phyloP scores from a whole-genome alignment of 2,329 filamentous ascomycete species.

The Aspergillus felis region DNA sequence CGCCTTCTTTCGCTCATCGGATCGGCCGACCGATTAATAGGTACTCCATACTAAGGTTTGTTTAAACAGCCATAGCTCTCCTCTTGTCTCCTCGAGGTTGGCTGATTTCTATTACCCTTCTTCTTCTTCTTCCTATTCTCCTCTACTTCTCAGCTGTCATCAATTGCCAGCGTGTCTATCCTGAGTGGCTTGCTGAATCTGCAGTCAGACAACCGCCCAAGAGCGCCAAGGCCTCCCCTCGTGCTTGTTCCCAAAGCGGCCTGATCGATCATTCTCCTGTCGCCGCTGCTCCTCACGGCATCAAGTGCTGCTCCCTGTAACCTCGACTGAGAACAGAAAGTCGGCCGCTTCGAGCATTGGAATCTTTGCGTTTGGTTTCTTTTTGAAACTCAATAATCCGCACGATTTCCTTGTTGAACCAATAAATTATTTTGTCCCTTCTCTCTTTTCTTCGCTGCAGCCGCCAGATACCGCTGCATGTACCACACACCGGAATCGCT shows the following conservation, averaged over 20 bases:
- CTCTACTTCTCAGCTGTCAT: not conserved
- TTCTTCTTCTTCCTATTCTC: not conserved
- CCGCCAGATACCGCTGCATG: constrained; percentile 5
- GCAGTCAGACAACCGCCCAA: not conserved
- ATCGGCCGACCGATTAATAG: not conserved
- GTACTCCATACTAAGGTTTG: not conserved
- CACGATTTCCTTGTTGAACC: not conserved
- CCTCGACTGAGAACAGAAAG: not conserved
- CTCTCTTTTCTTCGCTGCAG: not conserved
- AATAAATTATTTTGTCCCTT: not conserved
- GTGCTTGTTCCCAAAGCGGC: not conserved
- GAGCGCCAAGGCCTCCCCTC: not conserved
- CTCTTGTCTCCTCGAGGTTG: not conserved
- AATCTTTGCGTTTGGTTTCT: not conserved
- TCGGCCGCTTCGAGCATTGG: not conserved
- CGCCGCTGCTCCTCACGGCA: not conserved
- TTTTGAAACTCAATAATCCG: not conserved
- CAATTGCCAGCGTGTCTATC: not conserved
- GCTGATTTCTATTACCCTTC: not conserved
- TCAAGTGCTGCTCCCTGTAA: not conserved
- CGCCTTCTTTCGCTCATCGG: not conserved
- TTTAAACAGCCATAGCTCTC: not conserved
- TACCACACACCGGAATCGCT: constrained; percentile 6
- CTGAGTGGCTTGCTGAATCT: not conserved
- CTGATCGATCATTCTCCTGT: not conserved